These are phyloP conservation scores for Hura crepitans DNA, from an alignment of 441 rosid genomes.

Conservation along the genomic window DNA sequence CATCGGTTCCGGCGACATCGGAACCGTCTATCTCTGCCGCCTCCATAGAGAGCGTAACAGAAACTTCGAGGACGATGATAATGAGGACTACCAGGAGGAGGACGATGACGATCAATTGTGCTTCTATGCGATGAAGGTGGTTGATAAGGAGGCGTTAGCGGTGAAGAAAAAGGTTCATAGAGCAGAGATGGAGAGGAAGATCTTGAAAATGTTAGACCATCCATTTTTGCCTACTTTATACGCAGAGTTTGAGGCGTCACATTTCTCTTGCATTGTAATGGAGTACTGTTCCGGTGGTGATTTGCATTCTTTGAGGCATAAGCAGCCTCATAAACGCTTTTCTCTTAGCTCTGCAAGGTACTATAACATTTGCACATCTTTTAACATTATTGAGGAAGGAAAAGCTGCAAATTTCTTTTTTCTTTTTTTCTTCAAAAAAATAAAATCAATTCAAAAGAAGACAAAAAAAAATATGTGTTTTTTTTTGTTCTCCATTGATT, in stretches of 20 bases:
- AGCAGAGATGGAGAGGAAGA: constrained; percentile 77
- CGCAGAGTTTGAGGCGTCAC: constrained; percentile 53
- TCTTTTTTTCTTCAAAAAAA: constrained; percentile 13
- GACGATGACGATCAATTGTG: constrained; percentile 24
- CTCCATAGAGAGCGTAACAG: constrained; percentile 27
- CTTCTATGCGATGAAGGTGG: constrained; percentile 84
- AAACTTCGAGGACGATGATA: neutral
- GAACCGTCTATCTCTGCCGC: constrained; percentile 76
- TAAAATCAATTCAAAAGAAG: neutral
- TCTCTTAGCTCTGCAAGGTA: constrained; percentile 69
- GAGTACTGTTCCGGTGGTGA: constrained; percentile 91
- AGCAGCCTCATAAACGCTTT: constrained; percentile 63
- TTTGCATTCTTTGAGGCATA: constrained; percentile 63
- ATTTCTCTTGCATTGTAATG: constrained; percentile 62
- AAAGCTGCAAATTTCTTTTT: constrained; percentile 21
- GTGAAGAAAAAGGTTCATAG: constrained; percentile 72
- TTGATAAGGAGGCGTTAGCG: constrained; percentile 68
- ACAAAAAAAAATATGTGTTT: neutral
- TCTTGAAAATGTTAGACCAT: constrained; percentile 79
- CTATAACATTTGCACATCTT: constrained; percentile 11
- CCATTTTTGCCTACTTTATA: constrained; percentile 76
- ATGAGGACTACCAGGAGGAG: constrained; percentile 12
- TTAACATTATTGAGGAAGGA: neutral
- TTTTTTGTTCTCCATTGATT: constrained; percentile 5
- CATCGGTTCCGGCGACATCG: constrained; percentile 90